Conservation (phyloP, 2,329 filamentous ascomycete genomes). For the Phaeosphaeria sp. region DNA sequence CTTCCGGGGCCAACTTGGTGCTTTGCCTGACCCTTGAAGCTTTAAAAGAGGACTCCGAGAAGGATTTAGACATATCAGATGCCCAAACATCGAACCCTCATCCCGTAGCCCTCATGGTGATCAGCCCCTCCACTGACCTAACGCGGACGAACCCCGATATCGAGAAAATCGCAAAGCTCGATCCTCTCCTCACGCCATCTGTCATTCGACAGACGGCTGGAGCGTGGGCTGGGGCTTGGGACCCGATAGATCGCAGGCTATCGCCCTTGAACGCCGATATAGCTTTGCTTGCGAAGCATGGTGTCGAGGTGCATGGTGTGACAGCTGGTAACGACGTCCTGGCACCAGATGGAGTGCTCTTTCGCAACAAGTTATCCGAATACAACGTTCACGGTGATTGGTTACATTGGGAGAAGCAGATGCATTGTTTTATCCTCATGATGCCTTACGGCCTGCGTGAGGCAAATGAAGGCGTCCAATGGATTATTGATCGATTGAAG, state of each 20-base stretch:
- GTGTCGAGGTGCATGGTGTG: slow-evolving; percentile 60
- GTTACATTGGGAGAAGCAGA: slow-evolving; percentile 66
- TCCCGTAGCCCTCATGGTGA: slow-evolving; percentile 52
- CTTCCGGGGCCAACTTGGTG: slow-evolving; percentile 62
- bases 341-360: slow-evolving; percentile 58
- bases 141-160: slow-evolving; percentile 56
- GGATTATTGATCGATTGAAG: slow-evolving; percentile 51
- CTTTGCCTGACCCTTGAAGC: slow-evolving; percentile 51
- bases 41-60: slow-evolving; percentile 39
- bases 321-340: slow-evolving; percentile 62
- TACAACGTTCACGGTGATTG: slow-evolving; percentile 58
- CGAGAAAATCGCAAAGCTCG: slow-evolving; percentile 46
- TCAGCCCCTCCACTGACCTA: slow-evolving; percentile 60
- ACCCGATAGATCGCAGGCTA: slow-evolving; percentile 53
- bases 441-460: slow-evolving; percentile 58
- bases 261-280: slow-evolving; percentile 59
- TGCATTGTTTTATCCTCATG: slow-evolving; percentile 65
- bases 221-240: slow-evolving; percentile 51
- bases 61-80: slow-evolving; percentile 3
- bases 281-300: slow-evolving; percentile 43
- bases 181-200: slow-evolving; percentile 55
- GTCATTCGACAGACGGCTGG: slow-evolving; percentile 53
- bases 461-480: slow-evolving; percentile 54
- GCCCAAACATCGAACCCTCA: slow-evolving; percentile 13
- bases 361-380: slow-evolving; percentile 55